Evolutionary conservation across 495 filamentous ascomycete genomes (phyloP), one percentile per base, ranked within the genome.

Genomic region (Lophiotrema nucula): DNA sequence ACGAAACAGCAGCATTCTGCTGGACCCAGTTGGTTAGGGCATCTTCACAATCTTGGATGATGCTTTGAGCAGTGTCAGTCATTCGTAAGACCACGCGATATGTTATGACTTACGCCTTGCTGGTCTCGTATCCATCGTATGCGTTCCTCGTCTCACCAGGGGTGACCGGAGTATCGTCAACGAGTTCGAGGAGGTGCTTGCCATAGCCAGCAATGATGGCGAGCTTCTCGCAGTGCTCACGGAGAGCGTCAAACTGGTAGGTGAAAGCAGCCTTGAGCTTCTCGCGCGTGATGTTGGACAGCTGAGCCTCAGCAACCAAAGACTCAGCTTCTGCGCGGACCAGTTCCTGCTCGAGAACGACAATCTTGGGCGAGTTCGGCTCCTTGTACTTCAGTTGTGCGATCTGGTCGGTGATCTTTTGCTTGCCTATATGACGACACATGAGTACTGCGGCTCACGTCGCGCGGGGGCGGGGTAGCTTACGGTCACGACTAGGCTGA

Each of bases 311-410:
- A 63, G 93, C 93, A 37, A 98, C 93, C 18, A 98, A 83, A 16
- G 95, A 97, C 74, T 98, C 93, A 68, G 93, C 93, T 73, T 98
- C 93, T 60, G 93, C 95, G 65, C 93, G 93, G 58, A 98, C 93
- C 49, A 98, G 88, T 74, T 98, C 93, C 73, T 97, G 93, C 75
- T 98, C 93, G 64, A 98, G 86, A 28, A 98, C 91, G 49, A 96
- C 90, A 49, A 98, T 97, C 72, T 89, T 91, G 37, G 95, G 91
- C 10, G 90, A 96, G 77, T 95, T 95, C 27, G 93, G 93, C 72
- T 98, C 95, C 77, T 97, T 97, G 84, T 97, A 98, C 74, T 98
- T 98, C 50, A 98, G 83, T 72, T 98, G 93, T 16, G 93, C 92
- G 64, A 98, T 97, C 67, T 97, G 89, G 70, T 98, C 95, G 68